Conservation (phyloP, 2,329 filamentous ascomycete species). For the Pyrenophora seminiperda region DNA sequence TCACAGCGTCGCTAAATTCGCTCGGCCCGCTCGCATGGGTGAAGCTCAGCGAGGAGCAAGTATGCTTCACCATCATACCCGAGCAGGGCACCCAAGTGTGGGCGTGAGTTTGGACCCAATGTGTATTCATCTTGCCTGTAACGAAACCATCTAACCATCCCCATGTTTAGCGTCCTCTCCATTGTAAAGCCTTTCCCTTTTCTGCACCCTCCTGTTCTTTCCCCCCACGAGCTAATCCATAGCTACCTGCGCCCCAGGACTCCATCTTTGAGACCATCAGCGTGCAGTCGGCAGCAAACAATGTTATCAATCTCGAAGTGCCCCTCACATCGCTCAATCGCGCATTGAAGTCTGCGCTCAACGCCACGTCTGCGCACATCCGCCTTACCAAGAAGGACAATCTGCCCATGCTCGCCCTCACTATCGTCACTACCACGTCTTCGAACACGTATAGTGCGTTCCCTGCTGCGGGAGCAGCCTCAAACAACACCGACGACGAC, state of each 20-base stretch:
- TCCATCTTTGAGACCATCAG: slow-evolving; percentile 88
- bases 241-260: slow-evolving; percentile 70
- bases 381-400: slow-evolving; percentile 92
- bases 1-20: slow-evolving; percentile 66
- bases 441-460: slow-evolving; percentile 53
- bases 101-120: slow-evolving; percentile 69
- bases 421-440: slow-evolving; percentile 75
- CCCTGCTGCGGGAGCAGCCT: slow-evolving; percentile 29
- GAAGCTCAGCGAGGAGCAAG: slow-evolving; percentile 81
- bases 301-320: slow-evolving; percentile 95
- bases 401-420: slow-evolving; percentile 84
- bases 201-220: neutral
- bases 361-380: slow-evolving; percentile 80
- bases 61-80: slow-evolving; percentile 94
- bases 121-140: slow-evolving; percentile 3
- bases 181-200: slow-evolving; percentile 48
- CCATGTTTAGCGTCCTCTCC: slow-evolving; percentile 45
- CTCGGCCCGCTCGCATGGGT: slow-evolving; percentile 88
- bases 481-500: slow-evolving; percentile 36
- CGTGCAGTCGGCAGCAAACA: slow-evolving; percentile 83
- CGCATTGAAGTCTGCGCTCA: slow-evolving; percentile 85
- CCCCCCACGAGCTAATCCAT: slow-evolving; percentile 26
- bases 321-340: slow-evolving; percentile 86
- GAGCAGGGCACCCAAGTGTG: slow-evolving; percentile 95
- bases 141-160: slow-evolving; percentile 26